Evolutionary conservation across 140 eudicot species (phyloP).

Genomic region (Ambrosia hybrid): DNA sequence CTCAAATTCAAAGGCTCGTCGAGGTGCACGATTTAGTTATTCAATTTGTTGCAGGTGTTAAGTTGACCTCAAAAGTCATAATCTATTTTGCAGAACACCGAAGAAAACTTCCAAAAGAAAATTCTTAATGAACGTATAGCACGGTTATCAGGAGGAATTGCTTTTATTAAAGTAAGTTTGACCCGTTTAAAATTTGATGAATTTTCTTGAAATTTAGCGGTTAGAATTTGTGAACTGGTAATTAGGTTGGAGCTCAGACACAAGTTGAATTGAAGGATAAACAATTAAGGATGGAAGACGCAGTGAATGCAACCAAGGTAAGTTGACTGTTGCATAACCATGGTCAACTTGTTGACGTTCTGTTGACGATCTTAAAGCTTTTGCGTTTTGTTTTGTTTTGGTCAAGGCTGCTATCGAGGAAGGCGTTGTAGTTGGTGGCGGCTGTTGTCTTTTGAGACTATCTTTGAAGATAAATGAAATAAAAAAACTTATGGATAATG

Average conservation of each 20-base stretch:
- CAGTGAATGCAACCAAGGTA: conserved; percentile 96
- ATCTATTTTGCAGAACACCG: conserved; percentile 51
- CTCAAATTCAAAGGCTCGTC: conserved; percentile 65
- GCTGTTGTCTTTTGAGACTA: conserved; percentile 81
- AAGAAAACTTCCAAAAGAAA: conserved; percentile 65
- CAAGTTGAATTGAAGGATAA: conserved; percentile 83
- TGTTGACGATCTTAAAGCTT: conserved; percentile 18
- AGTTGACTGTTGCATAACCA: not conserved
- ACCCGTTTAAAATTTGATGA: no score
- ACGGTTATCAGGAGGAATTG: conserved; percentile 79
- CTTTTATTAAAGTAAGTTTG: conserved; percentile 39
- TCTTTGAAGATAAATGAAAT: conserved; percentile 58
- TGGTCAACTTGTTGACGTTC: conserved; percentile 19
- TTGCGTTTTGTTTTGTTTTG: conserved; percentile 5
- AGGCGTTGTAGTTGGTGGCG: conserved; percentile 97
- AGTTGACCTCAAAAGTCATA: conserved; percentile 1
- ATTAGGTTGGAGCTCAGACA: conserved; percentile 93
- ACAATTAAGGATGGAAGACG: conserved; percentile 87
- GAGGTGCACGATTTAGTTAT: conserved; percentile 45
- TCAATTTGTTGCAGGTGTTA: not conserved
- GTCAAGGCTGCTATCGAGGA: conserved; percentile 91
- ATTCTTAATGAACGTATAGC: conserved; percentile 81
- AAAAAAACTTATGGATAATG: conserved; percentile 67
- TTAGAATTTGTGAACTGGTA: not conserved
- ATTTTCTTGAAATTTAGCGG: not conserved